Base-by-base conservation (phyloP, 2,329 filamentous ascomycete genomes). In the Colletotrichum noveboracense region DNA sequence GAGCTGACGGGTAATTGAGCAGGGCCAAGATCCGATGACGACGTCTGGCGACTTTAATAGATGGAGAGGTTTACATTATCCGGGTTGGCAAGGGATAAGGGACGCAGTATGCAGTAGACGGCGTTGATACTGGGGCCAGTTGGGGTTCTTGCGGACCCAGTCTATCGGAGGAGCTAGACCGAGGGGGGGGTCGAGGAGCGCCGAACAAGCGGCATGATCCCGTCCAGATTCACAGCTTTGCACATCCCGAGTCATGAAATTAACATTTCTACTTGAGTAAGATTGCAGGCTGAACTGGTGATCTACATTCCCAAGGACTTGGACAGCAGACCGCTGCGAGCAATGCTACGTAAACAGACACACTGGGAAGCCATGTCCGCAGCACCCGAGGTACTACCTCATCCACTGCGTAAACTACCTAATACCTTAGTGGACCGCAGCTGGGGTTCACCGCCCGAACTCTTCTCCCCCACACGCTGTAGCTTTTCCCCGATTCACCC, bases 401-500 rank as follows among this genome's bases (percentile, higher is more conserved):
- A 38, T 38, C 36, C 36, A 38, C 36, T 38, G 36, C 36, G 36
- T 38, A 38, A 16, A 38, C 36, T 38, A 16, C 14, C 34, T 13
- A 34, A 14, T 34, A 14, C 14, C 32, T 34, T 28, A 8, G 14
- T 64, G n/a, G 32, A 61, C 58, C 14, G 30, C 55, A 28, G 9
- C n/a, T 52, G n/a, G n/a, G 43, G 43, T 21, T 52, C 43, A 52
- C 43, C 43, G 43, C 43, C 43, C 43, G 43, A 52, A 52, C 43
- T 7, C 43, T 21, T 32, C 21, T 36, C 16, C 60, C 52, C 34
- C 62, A 28, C 62, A 43, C 34, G 14, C 26, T 71, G 43, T 8
- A 52, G 43, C 14, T 21, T 61, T 60, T 43, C 68, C 61, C 72
- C 55, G 68, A 55, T 30, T 71, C 61, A 71, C 67, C 72, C 72